Conservation (phyloP, 2,329 filamentous ascomycete species). For the Alternaria postmessia region DNA sequence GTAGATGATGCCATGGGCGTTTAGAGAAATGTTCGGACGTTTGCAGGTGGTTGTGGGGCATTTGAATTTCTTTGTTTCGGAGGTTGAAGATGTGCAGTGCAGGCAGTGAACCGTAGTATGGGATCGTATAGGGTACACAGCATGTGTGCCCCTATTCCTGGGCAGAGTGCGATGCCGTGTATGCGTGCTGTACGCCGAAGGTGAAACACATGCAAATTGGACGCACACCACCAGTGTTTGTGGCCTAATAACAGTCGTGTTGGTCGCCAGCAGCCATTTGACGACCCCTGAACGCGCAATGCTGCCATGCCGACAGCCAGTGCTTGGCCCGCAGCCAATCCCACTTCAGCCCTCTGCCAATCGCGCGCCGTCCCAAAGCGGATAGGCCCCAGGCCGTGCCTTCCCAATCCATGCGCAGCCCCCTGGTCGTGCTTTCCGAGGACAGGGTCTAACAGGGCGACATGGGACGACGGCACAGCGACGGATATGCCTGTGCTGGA, state of each 20-base stretch:
- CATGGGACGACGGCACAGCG: conserved; percentile 9
- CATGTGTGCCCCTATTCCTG: conserved; percentile 20
- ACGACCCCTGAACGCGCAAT: conserved; percentile 24
- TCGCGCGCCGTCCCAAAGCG: conserved; percentile 20
- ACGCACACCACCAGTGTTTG: conserved; percentile 16
- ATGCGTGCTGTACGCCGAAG: conserved; percentile 8
- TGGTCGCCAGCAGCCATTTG: conserved; percentile 6
- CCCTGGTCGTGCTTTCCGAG: conserved; percentile 21
- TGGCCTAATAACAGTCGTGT: conserved; percentile 14
- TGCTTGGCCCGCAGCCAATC: background rate
- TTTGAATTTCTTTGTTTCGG: conserved; percentile 7
- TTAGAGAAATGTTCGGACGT: background rate
- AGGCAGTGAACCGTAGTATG: background rate
- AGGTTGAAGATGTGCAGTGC: conserved; percentile 17
- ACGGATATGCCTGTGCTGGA: conserved; percentile 9
- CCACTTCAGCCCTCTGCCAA: conserved; percentile 3
- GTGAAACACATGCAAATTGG: conserved; percentile 31
- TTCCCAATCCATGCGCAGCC: conserved; percentile 29
- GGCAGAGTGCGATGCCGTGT: conserved; percentile 8
- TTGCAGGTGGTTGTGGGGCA: conserved; percentile 12
- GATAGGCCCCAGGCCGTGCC: conserved; percentile 22
- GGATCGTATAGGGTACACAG: conserved; percentile 1
- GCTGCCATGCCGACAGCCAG: conserved; percentile 4
- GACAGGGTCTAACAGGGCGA: conserved; percentile 17
- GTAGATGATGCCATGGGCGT: background rate